Conservation (phyloP, 139 green algal genomes). For the Volvox africanus region DNA sequence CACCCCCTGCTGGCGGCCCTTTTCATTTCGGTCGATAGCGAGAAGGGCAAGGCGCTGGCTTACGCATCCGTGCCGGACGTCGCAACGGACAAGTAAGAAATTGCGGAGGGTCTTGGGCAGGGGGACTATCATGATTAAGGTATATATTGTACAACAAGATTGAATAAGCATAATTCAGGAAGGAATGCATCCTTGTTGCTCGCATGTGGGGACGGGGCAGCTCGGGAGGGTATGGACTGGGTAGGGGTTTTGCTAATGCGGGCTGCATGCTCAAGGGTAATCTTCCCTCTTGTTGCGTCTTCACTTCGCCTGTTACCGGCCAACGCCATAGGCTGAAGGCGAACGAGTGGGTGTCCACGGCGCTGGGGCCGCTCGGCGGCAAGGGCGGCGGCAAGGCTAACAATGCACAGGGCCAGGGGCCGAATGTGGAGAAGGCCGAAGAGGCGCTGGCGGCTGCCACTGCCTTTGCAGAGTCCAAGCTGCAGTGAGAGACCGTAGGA, state of each 20-base stretch:
- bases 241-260: too few relatives aligned
- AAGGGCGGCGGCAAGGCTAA: slow-evolving; percentile 94
- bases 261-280: too few relatives aligned
- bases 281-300: too few relatives aligned
- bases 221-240: too few relatives aligned
- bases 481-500: slow-evolving; percentile 8
- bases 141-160: too few relatives aligned
- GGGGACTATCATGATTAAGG: too few relatives aligned
- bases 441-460: slow-evolving; percentile 58
- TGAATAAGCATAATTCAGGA: too few relatives aligned
- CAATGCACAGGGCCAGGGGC: slow-evolving; percentile 86
- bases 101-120: too few relatives aligned
- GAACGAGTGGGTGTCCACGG: slow-evolving; percentile 82
- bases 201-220: too few relatives aligned
- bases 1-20: slow-evolving; percentile 65
- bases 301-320: neutral
- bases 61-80: slow-evolving; percentile 84
- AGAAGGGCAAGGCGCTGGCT: slow-evolving; percentile 82
- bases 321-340: slow-evolving; percentile 69
- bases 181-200: too few relatives aligned
- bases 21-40: slow-evolving; percentile 71
- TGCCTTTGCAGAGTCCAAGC: slow-evolving; percentile 64
- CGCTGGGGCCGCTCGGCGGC: slow-evolving; percentile 80
- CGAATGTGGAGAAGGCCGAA: slow-evolving; percentile 60
- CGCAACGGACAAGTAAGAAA: slow-evolving; percentile 52